phyloP scores from a whole-genome alignment of 768 basidiomycete genomes.

The Sutorius australiensis region DNA sequence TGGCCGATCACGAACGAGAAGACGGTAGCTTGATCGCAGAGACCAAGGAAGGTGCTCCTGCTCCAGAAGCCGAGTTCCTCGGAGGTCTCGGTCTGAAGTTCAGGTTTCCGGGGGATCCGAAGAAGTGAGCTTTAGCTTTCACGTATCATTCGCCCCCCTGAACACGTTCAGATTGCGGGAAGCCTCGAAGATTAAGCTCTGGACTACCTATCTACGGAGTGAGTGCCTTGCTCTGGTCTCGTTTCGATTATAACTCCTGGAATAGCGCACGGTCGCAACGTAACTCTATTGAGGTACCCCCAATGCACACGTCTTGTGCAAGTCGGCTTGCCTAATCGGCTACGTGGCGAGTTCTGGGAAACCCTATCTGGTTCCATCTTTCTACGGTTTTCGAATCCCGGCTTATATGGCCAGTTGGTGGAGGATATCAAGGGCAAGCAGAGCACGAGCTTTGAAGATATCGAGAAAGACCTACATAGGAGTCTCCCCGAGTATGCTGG shows the following conservation, averaged over 20 bases:
- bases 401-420: slow-evolving; percentile 72
- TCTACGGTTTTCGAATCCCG: slow-evolving; percentile 83
- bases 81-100: slow-evolving; percentile 79
- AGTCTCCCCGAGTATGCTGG: slow-evolving; percentile 96
- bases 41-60: slow-evolving; percentile 44
- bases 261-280: slow-evolving; percentile 85
- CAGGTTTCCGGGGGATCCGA: slow-evolving; percentile 90
- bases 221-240: slow-evolving; percentile 18
- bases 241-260: slow-evolving; percentile 9
- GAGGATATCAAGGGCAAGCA: slow-evolving; percentile 73
- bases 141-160: slow-evolving; percentile 4
- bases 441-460: slow-evolving; percentile 92
- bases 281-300: slow-evolving; percentile 94
- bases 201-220: slow-evolving; percentile 86
- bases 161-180: slow-evolving; percentile 63
- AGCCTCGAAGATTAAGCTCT: slow-evolving; percentile 92
- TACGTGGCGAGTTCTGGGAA: slow-evolving; percentile 99
- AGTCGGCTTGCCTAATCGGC: slow-evolving; percentile 90
- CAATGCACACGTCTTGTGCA: slow-evolving; percentile 96
- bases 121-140: slow-evolving; percentile 56
- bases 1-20: slow-evolving; percentile 64
- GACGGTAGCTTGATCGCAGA: slow-evolving; percentile 61
- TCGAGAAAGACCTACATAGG: slow-evolving; percentile 96
- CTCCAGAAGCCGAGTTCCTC: slow-evolving; percentile 56
- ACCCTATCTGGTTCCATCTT: slow-evolving; percentile 91